Percentiles rank a stretch among this genome's conserved stretches.
Evolutionary conservation across 1,284 basidiomycete species (phyloP).

Genomic region (Boletus calvinii): DNA sequence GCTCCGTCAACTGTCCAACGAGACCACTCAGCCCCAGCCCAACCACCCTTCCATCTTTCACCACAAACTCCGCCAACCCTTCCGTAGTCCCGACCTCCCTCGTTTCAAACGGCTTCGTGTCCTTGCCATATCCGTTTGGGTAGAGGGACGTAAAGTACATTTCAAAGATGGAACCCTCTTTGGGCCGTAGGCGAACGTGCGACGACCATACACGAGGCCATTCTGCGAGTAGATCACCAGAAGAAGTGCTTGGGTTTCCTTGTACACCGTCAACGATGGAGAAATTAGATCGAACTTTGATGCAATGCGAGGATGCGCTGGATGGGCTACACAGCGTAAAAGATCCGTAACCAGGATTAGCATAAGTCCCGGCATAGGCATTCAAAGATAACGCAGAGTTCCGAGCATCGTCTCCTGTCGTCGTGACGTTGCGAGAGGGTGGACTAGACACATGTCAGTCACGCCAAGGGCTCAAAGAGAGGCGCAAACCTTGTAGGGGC

Average conservation of each 20-base stretch:
- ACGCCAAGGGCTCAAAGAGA: background rate
- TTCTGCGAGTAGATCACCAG: slow-evolving; percentile 24
- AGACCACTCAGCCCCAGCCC: slow-evolving; percentile 29
- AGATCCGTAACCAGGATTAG: slow-evolving; percentile 35
- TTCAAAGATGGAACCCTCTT: slow-evolving; percentile 14
- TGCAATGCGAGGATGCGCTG: slow-evolving; percentile 31
- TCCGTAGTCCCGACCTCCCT: slow-evolving; percentile 6
- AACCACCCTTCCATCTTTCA: slow-evolving; percentile 22
- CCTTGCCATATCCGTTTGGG: slow-evolving; percentile 31
- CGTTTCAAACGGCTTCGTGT: slow-evolving; percentile 31
- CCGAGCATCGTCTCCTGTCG: background rate
- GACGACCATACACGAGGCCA: slow-evolving; percentile 31
- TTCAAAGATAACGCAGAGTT: slow-evolving; percentile 13
- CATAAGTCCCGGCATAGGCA: slow-evolving; percentile 36
- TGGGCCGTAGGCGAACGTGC: slow-evolving; percentile 29
- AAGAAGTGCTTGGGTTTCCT: background rate
- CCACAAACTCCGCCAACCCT: slow-evolving; percentile 21
- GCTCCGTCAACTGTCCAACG: slow-evolving; percentile 16
- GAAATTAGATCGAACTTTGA: slow-evolving; percentile 30
- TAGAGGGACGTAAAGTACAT: slow-evolving; percentile 23
- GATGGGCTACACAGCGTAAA: slow-evolving; percentile 36
- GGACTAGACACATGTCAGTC: slow-evolving; percentile 11
- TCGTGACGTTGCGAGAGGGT: background rate
- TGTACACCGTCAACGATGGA: slow-evolving; percentile 20
- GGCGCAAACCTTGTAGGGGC: slow-evolving; percentile 5